Percentiles rank a stretch among this genome's conserved stretches.
Evolutionary conservation across 1,284 basidiomycete genomes (phyloP).

Genomic region (Sporisorium exsertum): DNA sequence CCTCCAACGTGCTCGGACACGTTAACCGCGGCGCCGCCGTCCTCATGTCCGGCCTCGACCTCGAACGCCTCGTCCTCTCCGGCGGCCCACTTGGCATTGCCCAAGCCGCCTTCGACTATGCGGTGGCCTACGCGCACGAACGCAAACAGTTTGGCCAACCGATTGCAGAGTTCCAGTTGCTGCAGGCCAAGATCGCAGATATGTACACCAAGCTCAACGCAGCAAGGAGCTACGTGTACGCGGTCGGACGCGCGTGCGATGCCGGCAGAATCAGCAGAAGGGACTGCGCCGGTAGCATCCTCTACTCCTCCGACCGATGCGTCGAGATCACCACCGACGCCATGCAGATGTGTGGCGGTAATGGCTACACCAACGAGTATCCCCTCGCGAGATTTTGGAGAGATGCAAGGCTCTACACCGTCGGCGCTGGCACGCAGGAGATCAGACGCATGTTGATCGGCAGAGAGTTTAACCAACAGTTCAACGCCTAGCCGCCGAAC

Average conservation of each 20-base stretch:
- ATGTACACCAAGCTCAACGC: conserved; percentile 96
- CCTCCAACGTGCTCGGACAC: conserved; percentile 83
- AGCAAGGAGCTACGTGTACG: conserved; percentile 89
- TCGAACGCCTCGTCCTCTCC: conserved; percentile 89
- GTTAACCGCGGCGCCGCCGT: conserved; percentile 84
- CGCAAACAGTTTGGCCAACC: conserved; percentile 88
- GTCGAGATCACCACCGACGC: conserved; percentile 60
- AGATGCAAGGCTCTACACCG: conserved; percentile 60
- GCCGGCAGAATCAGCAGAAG: conserved; percentile 71
- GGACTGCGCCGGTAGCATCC: conserved; percentile 63
- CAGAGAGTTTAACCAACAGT: conserved; percentile 49
- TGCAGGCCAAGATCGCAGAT: conserved; percentile 86
- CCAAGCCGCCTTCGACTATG: conserved; percentile 92
- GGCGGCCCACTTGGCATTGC: conserved; percentile 85
- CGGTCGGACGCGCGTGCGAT: conserved; percentile 73
- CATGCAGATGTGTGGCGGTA: conserved; percentile 60
- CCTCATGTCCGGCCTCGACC: conserved; percentile 92
- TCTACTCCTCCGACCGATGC: conserved; percentile 52
- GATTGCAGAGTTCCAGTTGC: conserved; percentile 91
- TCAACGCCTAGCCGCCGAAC: conserved; percentile 1
- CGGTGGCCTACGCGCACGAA: conserved; percentile 88
- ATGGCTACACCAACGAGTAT: conserved; percentile 58
- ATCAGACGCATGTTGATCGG: conserved; percentile 64
- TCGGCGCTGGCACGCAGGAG: conserved; percentile 64
- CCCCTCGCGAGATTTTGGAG: conserved; percentile 53